Base-by-base conservation (phyloP, 306 rosid species). In the Glycine latifolia region DNA sequence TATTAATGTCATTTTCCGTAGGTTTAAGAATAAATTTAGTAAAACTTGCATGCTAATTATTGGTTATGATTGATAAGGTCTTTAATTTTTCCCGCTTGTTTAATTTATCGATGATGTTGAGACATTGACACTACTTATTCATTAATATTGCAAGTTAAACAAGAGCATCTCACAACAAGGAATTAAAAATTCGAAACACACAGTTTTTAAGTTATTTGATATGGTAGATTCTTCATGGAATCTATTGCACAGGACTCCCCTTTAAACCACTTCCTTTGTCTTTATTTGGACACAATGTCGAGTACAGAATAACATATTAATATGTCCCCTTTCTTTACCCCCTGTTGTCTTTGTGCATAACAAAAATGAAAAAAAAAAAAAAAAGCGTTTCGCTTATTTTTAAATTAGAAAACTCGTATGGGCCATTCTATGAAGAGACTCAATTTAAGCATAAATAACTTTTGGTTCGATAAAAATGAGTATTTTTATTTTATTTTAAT, bases 181-280 rank as follows among this genome's bases (percentile, higher is more conserved):
- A 4, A 35, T 60, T 41, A 6, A 39, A 66, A 67, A 12, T 41
- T 41, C 1, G 20, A 3, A 26, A 39, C 15, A 14, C 2, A 8
- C n/a, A 13, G 4, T 67, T 3, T 11, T 4, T 6, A 55, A 73
- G 50, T 8, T 9, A 54, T 8, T 41, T 43, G 48, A 70, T 13
- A 58, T 46, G 71, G 68, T 58, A 56, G 62, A 70, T 70, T 79
- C 83, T 60, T 59, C 20, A 33, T 15, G 78, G 78, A 68, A 67
- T 67, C 35, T 79, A 55, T n/a, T 43, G 3, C 55, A 37, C 14
- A 12, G 6, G 0, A 69, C 20, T 70, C 37, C 48, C 13, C n/a
- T 15, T 33, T 16, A 47, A 79, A 48, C 60, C 76, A 58, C 71
- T 58, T 26, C 8, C 15, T 60, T 70, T 79, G 71, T 69, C 60